Conservation (phyloP, 345 rosid genomes). For the Noccaea bulbosa region DNA sequence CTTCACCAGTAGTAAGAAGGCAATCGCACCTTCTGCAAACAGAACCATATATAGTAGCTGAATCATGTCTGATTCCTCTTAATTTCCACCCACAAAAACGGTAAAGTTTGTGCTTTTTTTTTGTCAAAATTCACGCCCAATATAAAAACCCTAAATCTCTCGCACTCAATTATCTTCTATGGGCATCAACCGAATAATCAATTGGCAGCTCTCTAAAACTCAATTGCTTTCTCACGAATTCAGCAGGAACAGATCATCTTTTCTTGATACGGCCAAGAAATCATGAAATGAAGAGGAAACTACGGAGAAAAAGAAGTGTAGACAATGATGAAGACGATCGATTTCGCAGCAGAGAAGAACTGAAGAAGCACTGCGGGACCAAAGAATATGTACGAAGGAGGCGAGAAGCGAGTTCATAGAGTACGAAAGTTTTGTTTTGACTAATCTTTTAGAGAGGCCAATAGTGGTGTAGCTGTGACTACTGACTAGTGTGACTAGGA, state of each 20-base stretch:
- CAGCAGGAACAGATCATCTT: background rate
- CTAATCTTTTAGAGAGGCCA: background rate
- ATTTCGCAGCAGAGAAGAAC: constrained; percentile 4
- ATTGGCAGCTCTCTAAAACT: background rate
- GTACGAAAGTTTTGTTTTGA: background rate
- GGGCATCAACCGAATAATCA: constrained; percentile 18
- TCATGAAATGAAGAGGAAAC: background rate
- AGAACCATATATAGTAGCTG: constrained; percentile 82
- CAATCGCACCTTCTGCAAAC: constrained; percentile 71
- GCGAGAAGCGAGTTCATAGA: background rate
- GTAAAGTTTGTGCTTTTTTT: constrained; percentile 26
- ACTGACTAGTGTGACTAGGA: background rate
- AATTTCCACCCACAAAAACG: background rate
- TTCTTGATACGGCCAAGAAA: background rate
- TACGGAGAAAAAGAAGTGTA: background rate
- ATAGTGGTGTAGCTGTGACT: background rate
- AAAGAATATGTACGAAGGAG: background rate
- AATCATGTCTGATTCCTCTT: constrained; percentile 58
- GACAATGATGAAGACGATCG: background rate
- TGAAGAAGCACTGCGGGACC: background rate
- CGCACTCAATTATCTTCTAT: background rate
- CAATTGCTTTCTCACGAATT: constrained; percentile 3
- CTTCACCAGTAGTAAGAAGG: constrained; percentile 72
- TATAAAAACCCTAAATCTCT: constrained; percentile 22
- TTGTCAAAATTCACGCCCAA: constrained; percentile 27